phyloP scores from a whole-genome alignment of 108 stramenopile genomes.

The Cyclotella baltica region DNA sequence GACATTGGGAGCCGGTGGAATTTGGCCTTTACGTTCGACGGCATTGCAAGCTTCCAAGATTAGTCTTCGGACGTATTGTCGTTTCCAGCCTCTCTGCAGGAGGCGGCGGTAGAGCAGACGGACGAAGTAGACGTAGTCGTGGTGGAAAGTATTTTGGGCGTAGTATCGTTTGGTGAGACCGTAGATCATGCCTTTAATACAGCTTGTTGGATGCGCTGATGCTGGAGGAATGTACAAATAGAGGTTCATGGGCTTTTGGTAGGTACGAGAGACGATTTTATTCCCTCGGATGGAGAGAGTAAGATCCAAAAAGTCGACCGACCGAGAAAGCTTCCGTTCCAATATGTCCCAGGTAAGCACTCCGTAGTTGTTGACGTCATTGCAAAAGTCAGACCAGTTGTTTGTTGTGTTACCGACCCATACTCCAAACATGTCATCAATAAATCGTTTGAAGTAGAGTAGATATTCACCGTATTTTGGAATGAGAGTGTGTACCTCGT shows the following conservation, averaged over 20 bases:
- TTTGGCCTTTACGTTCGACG: background rate
- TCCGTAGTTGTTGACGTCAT: too few relatives aligned
- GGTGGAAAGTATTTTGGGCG: conserved; percentile 20
- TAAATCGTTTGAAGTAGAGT: too few relatives aligned
- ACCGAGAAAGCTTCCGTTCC: background rate
- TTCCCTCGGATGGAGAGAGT: conserved; percentile 10
- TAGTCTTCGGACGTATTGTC: background rate
- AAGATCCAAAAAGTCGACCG: conserved; percentile 14
- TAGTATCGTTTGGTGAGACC: conserved; percentile 18
- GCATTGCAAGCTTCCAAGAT: conserved; percentile 12
- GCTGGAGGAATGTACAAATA: conserved; percentile 29
- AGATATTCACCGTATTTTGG: too few relatives aligned
- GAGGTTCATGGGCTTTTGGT: conserved; percentile 26
- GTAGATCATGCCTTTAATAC: conserved; percentile 27
- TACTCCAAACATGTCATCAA: too few relatives aligned
- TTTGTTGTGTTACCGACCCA: too few relatives aligned
- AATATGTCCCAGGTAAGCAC: too few relatives aligned
- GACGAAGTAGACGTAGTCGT: conserved; percentile 16
- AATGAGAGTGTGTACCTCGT: too few relatives aligned
- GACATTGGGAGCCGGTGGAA: background rate
- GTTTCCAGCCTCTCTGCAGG: conserved; percentile 1
- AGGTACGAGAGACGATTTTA: conserved; percentile 9
- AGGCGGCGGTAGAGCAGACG: conserved; percentile 24
- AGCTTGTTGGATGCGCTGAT: conserved; percentile 24
- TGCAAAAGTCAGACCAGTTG: too few relatives aligned